Conservation (phyloP, 2,329 filamentous ascomycete genomes). For the Ceratocystis smalleyi region DNA sequence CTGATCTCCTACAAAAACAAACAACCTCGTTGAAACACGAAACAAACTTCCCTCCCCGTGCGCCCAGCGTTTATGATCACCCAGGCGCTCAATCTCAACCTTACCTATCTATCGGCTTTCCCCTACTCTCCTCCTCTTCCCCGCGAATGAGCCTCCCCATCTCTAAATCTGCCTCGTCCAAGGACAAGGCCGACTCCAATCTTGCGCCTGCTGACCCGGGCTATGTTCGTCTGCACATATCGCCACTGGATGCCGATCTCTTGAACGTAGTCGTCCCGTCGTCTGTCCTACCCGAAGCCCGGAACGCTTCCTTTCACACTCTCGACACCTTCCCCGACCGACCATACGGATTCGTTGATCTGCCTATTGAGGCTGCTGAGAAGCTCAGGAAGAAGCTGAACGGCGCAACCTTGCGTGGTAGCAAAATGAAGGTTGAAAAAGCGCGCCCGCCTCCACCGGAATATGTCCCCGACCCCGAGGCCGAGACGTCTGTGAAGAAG, state of each 20-base stretch:
- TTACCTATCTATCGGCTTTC: not conserved
- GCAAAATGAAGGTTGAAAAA: conserved; percentile 70
- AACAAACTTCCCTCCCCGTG: not conserved
- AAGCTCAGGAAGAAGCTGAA: conserved; percentile 84
- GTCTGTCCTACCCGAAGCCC: conserved; percentile 48
- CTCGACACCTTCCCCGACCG: conserved; percentile 80
- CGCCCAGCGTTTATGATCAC: not conserved
- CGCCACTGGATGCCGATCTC: conserved; percentile 64
- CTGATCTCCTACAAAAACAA: not conserved
- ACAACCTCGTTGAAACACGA: not conserved
- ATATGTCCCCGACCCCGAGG: conserved; percentile 25
- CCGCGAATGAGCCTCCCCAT: conserved; percentile 7
- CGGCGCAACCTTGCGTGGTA: conserved; percentile 68
- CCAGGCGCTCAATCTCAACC: not conserved
- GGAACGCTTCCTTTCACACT: conserved; percentile 75
- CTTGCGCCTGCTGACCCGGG: conserved; percentile 11
- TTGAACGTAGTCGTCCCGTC: conserved; percentile 56
- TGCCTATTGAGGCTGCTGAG: conserved; percentile 70
- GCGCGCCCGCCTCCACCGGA: conserved; percentile 43
- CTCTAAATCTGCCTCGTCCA: conserved; percentile 3
- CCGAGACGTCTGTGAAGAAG: conserved; percentile 25
- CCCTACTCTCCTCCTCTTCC: not conserved
- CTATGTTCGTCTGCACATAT: conserved; percentile 53
- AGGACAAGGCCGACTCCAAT: not conserved
- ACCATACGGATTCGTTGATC: conserved; percentile 76